Percentiles rank a stretch among this genome's conserved stretches.
Evolutionary conservation across 202 grass and related monocot genomes (phyloP).

Genomic region (Panicum virgatum): DNA sequence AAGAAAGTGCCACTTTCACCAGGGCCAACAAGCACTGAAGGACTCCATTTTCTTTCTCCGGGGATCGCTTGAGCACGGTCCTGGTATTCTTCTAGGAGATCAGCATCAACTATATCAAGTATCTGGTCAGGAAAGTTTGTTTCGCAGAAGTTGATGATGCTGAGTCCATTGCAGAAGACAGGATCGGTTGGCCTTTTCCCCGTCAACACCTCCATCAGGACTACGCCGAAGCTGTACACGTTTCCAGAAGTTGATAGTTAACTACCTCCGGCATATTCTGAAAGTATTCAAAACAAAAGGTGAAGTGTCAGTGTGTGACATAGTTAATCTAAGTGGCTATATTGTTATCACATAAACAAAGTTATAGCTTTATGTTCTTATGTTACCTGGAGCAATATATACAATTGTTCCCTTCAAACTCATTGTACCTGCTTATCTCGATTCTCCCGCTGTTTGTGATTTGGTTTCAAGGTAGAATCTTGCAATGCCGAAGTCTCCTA

Average conservation of each 20-base stretch:
- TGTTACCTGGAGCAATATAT: constrained; percentile 54
- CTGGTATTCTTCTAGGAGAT: constrained; percentile 9
- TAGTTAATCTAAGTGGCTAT: not conserved
- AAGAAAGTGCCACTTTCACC: constrained; percentile 17
- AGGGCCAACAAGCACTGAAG: not conserved
- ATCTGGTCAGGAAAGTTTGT: constrained; percentile 5
- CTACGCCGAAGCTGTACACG: constrained; percentile 26
- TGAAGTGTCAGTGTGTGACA: not conserved
- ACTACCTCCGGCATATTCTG: constrained; percentile 8
- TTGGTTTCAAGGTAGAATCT: constrained; percentile 2
- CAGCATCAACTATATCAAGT: not conserved
- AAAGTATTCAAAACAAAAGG: not conserved
- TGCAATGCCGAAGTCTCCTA: not conserved
- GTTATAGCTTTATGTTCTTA: not conserved
- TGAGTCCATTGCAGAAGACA: constrained; percentile 23
- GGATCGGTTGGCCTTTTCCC: constrained; percentile 33
- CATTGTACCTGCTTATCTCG: not conserved
- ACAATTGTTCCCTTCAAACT: constrained; percentile 50
- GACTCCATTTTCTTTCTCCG: not conserved
- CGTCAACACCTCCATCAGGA: constrained; percentile 15
- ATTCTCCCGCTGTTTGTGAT: not conserved
- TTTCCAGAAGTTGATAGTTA: constrained; percentile 10
- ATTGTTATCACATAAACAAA: not conserved
- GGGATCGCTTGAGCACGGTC: not conserved
- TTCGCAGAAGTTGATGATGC: constrained; percentile 14